These are phyloP conservation scores for Triangularia verruculosa DNA, from an alignment of 2,329 filamentous ascomycete species.

Conservation along the genomic window DNA sequence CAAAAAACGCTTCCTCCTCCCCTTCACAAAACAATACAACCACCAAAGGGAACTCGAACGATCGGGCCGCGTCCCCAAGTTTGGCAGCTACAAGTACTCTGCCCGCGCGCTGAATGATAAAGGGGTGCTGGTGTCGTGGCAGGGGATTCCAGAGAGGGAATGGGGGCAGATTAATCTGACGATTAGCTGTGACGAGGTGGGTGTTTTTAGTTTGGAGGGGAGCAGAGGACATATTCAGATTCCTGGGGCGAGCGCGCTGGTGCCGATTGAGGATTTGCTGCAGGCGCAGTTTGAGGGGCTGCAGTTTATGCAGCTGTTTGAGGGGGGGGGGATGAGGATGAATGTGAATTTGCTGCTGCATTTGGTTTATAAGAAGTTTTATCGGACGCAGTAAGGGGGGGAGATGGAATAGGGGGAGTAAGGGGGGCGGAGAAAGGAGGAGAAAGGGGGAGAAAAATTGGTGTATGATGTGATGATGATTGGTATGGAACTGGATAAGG, in stretches of 20 bases:
- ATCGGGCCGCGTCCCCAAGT: slow-evolving; percentile 90
- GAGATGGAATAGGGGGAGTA: not conserved
- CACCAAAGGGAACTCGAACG: slow-evolving; percentile 94
- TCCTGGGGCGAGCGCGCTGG: slow-evolving; percentile 81
- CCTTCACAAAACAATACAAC: slow-evolving; percentile 98
- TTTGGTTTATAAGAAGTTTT: slow-evolving; percentile 98
- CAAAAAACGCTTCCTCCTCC: slow-evolving; percentile 89
- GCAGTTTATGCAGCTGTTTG: slow-evolving; percentile 94
- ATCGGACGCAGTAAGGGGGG: slow-evolving; percentile 60
- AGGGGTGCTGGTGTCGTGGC: slow-evolving; percentile 90
- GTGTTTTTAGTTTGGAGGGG: slow-evolving; percentile 89
- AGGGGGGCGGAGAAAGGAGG: not conserved
- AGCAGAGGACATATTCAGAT: slow-evolving; percentile 92
- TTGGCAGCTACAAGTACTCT: slow-evolving; percentile 96
- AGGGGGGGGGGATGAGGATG: slow-evolving; percentile 72
- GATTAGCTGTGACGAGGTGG: slow-evolving; percentile 89
- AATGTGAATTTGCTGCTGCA: slow-evolving; percentile 97
- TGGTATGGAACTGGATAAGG: not conserved
- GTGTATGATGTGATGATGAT: not conserved
- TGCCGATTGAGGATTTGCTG: slow-evolving; percentile 88
- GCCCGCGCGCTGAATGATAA: slow-evolving; percentile 86
- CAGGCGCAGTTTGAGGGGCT: slow-evolving; percentile 97
- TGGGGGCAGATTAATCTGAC: slow-evolving; percentile 94
- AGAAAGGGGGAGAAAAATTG: not conserved
- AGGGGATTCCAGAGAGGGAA: slow-evolving; percentile 74